Evolutionary conservation across 139 green algal species (phyloP).

Genomic region (Closterium sp.): DNA sequence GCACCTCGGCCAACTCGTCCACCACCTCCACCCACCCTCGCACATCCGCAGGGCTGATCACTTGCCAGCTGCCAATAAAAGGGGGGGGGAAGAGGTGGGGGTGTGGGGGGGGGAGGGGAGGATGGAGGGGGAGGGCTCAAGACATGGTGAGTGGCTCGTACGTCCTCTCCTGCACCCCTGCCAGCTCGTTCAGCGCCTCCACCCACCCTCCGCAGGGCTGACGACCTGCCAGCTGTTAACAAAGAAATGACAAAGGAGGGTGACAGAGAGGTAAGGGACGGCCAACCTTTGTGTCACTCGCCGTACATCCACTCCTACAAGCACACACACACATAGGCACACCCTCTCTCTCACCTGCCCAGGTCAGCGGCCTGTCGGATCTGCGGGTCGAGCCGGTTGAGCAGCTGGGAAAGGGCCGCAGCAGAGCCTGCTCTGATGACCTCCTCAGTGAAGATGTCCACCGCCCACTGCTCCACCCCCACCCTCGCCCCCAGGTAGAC

Average conservation of each 20-base stretch:
- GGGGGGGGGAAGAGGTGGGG: no score
- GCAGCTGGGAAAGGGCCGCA: constrained; percentile 68
- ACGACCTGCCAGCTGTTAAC: constrained; percentile 61
- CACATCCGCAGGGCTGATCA: constrained; percentile 54
- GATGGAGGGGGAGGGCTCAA: no score
- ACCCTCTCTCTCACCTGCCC: constrained; percentile 13
- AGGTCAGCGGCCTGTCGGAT: constrained; percentile 53
- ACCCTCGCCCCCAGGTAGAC: constrained; percentile 60
- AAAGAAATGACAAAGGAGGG: no score
- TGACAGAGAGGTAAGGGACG: no score
- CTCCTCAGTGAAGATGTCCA: constrained; percentile 89
- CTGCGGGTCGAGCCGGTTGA: constrained; percentile 61
- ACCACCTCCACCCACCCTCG: constrained; percentile 58
- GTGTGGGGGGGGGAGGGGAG: no score
- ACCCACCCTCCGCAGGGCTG: constrained; percentile 52
- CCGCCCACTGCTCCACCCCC: constrained; percentile 53
- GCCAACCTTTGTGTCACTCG: no score
- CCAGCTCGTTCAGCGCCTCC: constrained; percentile 55
- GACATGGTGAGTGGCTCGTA: no score
- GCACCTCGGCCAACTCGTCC: constrained; percentile 56
- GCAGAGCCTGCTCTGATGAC: constrained; percentile 50
- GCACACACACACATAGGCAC: no score
- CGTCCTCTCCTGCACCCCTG: constrained; percentile 55
- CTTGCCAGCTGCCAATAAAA: constrained; percentile 57
- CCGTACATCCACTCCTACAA: no score